Percentiles rank a stretch among this genome's conserved stretches.
These are phyloP conservation scores for Neonectria neomacrospora DNA, from an alignment of 2,329 filamentous ascomycete genomes.

Conservation along the genomic window DNA sequence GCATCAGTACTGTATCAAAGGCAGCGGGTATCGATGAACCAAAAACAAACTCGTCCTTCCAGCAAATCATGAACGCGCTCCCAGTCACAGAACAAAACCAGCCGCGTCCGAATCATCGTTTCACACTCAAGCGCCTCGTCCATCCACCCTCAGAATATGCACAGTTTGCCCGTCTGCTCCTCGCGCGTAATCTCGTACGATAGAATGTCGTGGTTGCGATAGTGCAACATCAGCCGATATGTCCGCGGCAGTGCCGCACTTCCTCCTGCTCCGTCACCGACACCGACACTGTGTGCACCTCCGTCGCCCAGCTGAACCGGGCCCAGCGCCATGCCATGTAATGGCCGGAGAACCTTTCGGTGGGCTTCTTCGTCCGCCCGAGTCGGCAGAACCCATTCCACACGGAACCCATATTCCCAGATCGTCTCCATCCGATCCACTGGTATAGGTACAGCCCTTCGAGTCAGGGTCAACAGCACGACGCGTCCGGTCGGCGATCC, in stretches of 20 bases:
- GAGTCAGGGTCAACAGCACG: conserved; percentile 68
- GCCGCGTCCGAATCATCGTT: conserved; percentile 1
- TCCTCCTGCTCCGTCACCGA: conserved; percentile 34
- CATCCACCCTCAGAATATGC: conserved; percentile 47
- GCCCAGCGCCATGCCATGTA: conserved; percentile 75
- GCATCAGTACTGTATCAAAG: conserved; percentile 1
- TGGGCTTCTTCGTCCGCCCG: conserved; percentile 57
- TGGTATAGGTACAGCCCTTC: conserved; percentile 43
- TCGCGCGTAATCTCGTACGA: conserved; percentile 72
- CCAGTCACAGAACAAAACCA: conserved; percentile 17
- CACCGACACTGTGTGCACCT: background rate
- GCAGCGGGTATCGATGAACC: conserved; percentile 11
- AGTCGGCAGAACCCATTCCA: conserved; percentile 65
- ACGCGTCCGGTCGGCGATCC: conserved; percentile 75
- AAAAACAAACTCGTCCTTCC: conserved; percentile 16
- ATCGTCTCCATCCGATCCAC: conserved; percentile 34
- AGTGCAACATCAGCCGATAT: conserved; percentile 78
- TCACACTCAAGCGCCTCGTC: conserved; percentile 15
- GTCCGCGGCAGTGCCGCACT: conserved; percentile 52
- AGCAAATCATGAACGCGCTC: conserved; percentile 4
- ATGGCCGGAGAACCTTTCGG: conserved; percentile 58
- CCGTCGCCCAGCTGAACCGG: conserved; percentile 64
- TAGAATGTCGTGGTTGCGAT: conserved; percentile 74
- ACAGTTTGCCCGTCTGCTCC: conserved; percentile 50
- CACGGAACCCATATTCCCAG: conserved; percentile 59